These are phyloP conservation scores for Pyrenophora teres DNA, from an alignment of 2,329 filamentous ascomycete species.

Conservation along the genomic window DNA sequence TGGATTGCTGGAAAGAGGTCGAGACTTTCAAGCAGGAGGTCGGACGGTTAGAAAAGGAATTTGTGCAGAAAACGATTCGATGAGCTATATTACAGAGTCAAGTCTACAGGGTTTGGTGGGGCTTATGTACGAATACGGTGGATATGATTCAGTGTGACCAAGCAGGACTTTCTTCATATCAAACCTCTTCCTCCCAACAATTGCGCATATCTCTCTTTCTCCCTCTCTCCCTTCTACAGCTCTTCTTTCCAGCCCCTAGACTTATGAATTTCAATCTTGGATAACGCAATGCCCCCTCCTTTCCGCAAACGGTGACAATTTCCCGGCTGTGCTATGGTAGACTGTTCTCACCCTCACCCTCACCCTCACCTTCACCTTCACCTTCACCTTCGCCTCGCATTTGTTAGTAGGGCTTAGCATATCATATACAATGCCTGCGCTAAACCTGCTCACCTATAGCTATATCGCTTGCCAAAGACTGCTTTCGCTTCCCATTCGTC, in stretches of 20 bases:
- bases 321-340: too few relatives aligned
- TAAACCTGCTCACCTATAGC: too few relatives aligned
- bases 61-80: conserved; percentile 79
- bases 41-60: conserved; percentile 79
- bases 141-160: neutral
- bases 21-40: conserved; percentile 90
- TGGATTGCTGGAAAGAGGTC: conserved; percentile 95
- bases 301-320: neutral
- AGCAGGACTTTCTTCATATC: neutral
- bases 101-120: neutral
- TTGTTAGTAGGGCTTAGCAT: too few relatives aligned
- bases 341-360: too few relatives aligned
- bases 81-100: conserved; percentile 24
- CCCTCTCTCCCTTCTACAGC: too few relatives aligned
- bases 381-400: neutral
- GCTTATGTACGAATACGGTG: conserved; percentile 33
- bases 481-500: neutral
- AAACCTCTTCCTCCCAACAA: neutral
- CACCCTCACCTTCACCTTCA: neutral
- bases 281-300: neutral
- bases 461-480: too few relatives aligned
- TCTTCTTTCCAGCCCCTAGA: too few relatives aligned
- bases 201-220: too few relatives aligned
- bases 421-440: too few relatives aligned
- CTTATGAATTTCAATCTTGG: too few relatives aligned